Percentiles rank a stretch among this genome's conserved stretches.
phyloP scores from a whole-genome alignment of 305 asterid genomes.

The Fraxinus dipetala region DNA sequence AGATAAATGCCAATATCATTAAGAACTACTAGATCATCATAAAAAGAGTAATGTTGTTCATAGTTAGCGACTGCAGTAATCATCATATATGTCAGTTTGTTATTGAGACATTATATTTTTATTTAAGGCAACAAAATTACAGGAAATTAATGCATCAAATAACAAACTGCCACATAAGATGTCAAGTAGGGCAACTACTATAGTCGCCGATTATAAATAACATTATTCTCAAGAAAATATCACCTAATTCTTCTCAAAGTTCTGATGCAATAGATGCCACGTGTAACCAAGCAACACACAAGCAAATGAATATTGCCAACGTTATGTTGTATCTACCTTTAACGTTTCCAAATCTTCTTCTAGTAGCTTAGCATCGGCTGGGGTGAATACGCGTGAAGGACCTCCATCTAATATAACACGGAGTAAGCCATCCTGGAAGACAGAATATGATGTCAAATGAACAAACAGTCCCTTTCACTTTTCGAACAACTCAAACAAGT shows the following conservation, averaged over 20 bases:
- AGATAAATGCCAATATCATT: constrained; percentile 1
- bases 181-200: background rate
- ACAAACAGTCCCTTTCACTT: background rate
- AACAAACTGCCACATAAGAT: background rate
- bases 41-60: background rate
- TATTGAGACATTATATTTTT: background rate
- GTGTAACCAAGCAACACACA: background rate
- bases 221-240: background rate
- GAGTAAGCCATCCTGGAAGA: constrained; percentile 75
- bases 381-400: constrained; percentile 67
- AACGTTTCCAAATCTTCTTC: constrained; percentile 88
- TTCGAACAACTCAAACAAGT: constrained; percentile 14
- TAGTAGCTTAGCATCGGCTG: constrained; percentile 72
- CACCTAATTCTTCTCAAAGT: background rate
- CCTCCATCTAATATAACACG: constrained; percentile 95
- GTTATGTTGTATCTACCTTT: constrained; percentile 48
- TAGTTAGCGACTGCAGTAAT: background rate
- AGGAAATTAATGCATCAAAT: background rate
- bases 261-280: background rate
- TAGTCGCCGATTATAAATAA: background rate
- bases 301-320: background rate
- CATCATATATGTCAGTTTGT: background rate
- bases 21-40: background rate
- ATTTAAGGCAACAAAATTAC: background rate
- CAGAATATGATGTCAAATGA: constrained; percentile 23